A percentile compares a stretch with the other conserved stretches of the same genome.
These are phyloP conservation scores for Lagenidium sp. DNA, from an alignment of 352 stramenopile species.

Conservation along the genomic window DNA sequence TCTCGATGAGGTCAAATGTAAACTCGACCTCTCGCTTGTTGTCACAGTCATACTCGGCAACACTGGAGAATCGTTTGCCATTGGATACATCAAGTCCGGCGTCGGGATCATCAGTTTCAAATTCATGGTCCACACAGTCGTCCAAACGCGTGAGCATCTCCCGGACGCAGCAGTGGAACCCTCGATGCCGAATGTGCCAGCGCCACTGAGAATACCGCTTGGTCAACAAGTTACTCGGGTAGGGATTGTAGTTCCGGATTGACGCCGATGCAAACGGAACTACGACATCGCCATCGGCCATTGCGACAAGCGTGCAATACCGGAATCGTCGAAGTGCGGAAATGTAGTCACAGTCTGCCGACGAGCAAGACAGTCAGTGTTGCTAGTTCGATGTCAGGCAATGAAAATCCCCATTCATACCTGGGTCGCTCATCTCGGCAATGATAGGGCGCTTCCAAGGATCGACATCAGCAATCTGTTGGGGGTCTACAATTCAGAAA, in stretches of 20 bases:
- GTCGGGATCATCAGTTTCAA: constrained; percentile 24
- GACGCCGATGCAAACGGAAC: constrained; percentile 66
- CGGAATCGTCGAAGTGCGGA: constrained; percentile 42
- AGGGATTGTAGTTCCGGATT: constrained; percentile 64
- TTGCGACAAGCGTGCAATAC: constrained; percentile 56
- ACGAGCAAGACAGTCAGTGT: neutral
- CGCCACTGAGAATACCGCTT: constrained; percentile 50
- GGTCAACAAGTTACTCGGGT: constrained; percentile 37
- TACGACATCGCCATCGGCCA: constrained; percentile 68
- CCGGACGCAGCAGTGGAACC: constrained; percentile 20
- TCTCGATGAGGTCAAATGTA: constrained; percentile 46
- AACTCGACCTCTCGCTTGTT: constrained; percentile 80
- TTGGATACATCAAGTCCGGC: constrained; percentile 26
- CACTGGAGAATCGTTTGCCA: constrained; percentile 34
- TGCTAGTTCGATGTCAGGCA: no score
- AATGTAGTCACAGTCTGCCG: constrained; percentile 36
- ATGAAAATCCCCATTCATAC: constrained; percentile 5
- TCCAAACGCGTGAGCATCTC: constrained; percentile 28
- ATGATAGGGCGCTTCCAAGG: constrained; percentile 24
- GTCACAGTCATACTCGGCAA: constrained; percentile 51
- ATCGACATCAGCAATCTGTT: constrained; percentile 1
- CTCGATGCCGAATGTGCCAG: constrained; percentile 65
- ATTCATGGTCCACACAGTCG: constrained; percentile 28
- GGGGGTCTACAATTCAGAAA: constrained; percentile 5
- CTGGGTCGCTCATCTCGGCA: constrained; percentile 52